Evolutionary conservation across 805 yeast species (phyloP).

Genomic region (Zygosaccharomyces kombuchaensis): DNA sequence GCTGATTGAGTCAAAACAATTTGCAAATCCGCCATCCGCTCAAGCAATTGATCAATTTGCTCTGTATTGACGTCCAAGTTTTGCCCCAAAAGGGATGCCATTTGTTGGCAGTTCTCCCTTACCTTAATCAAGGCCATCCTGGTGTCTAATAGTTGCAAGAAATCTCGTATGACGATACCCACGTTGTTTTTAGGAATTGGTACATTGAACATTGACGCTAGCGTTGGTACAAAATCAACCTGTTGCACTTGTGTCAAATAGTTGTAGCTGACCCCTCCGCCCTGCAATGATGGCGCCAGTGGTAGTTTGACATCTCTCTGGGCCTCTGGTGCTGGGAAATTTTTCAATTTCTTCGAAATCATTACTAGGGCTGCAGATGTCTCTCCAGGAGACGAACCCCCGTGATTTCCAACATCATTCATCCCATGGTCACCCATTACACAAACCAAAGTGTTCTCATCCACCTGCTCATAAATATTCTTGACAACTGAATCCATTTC

Average conservation of each 20-base stretch:
- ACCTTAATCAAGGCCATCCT: constrained; percentile 32
- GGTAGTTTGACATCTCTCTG: constrained; percentile 18
- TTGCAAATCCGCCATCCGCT: constrained; percentile 47
- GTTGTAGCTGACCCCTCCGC: constrained; percentile 44
- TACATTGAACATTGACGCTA: constrained; percentile 71
- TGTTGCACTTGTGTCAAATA: constrained; percentile 67
- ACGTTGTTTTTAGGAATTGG: constrained; percentile 90
- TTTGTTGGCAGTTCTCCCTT: constrained; percentile 54
- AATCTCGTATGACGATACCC: constrained; percentile 62
- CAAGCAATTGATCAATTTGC: constrained; percentile 24
- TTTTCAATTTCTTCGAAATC: constrained; percentile 55
- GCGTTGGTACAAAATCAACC: constrained; percentile 89
- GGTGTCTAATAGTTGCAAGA: constrained; percentile 50
- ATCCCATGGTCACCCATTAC: constrained; percentile 94
- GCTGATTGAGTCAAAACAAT: constrained; percentile 52
- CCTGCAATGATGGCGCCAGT: constrained; percentile 17
- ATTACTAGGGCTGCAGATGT: constrained; percentile 80
- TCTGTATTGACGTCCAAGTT: constrained; percentile 8
- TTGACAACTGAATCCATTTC: constrained; percentile 79
- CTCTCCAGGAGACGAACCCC: constrained; percentile 91
- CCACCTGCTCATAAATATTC: constrained; percentile 44
- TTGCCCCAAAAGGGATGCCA: constrained; percentile 33
- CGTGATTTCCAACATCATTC: constrained; percentile 95
- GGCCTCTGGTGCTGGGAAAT: constrained; percentile 18
- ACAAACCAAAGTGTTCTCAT: constrained; percentile 57